phyloP scores from a whole-genome alignment of 1,284 basidiomycete genomes.

The Austroboletus niveus region DNA sequence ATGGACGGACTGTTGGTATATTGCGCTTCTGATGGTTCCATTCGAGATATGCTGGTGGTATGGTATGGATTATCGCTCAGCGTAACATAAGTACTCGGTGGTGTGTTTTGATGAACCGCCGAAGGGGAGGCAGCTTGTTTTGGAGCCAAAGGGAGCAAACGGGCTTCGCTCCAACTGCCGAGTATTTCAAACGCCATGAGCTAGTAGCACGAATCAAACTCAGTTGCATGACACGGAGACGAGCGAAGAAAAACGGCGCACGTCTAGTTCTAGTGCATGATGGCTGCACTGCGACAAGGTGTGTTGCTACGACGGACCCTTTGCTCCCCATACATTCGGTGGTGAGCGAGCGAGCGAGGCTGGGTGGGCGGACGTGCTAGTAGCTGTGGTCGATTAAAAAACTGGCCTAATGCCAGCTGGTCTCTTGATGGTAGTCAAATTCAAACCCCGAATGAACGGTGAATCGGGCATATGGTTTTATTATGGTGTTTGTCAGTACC shows the following conservation, averaged over 20 bases:
- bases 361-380: too few species aligned
- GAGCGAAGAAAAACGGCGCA: slow-evolving; percentile 25
- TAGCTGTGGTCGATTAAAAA: too few species aligned
- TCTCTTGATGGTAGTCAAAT: too few species aligned
- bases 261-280: slow-evolving; percentile 41
- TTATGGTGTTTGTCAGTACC: too few species aligned
- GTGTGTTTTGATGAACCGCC: slow-evolving; percentile 1
- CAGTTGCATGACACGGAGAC: neutral
- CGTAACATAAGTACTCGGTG: neutral
- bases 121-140: neutral
- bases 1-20: slow-evolving; percentile 4
- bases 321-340: too few species aligned
- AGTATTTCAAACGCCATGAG: slow-evolving; percentile 51
- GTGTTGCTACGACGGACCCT: neutral
- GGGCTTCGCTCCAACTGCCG: slow-evolving; percentile 24
- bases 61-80: slow-evolving; percentile 27
- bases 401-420: too few species aligned
- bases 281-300: slow-evolving; percentile 13
- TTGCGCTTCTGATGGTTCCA: slow-evolving; percentile 1
- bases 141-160: neutral
- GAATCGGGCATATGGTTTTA: too few species aligned
- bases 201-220: slow-evolving; percentile 36
- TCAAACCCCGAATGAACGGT: too few species aligned
- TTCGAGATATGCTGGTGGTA: slow-evolving; percentile 1
- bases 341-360: too few species aligned